Evolutionary conservation across 768 basidiomycete species (phyloP), one percentile per base, ranked within the genome.

Genomic region (Tremella yokohamensis): DNA sequence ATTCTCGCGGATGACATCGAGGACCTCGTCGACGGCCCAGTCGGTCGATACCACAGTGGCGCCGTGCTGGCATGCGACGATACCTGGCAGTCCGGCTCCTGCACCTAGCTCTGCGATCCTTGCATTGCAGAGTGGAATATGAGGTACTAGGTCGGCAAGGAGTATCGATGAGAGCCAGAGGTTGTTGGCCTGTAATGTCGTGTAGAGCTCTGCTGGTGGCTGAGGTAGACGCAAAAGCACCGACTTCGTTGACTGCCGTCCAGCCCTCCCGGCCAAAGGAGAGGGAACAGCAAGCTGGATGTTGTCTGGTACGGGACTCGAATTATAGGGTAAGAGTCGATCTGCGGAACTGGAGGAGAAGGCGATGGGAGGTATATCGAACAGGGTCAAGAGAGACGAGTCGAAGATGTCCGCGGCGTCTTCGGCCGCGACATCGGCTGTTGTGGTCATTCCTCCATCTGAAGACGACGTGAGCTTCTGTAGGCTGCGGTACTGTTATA

Each of bases 71-170:
- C 26, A 52, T 6, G 68, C 65, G 0, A 65, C 61, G 12, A 74
- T 61, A 13, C 69, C 66, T 7, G 73, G 69, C 40, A 76, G 56
- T 2, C 75, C 75, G 2, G 70, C 71, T 24, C 67, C 73, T 6
- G 75, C 73, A 15, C 75, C 75, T 19, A 76, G 60, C 50, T 76
- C 75, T 18, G 65, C 64, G 3, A 72, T 58, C 18, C 66, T 37
- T 8, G 42, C n/a, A 45, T n/a, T 18, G 22, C 15, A 16, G 4
- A 45, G 6, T 15, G 42, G 42, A 8, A 24, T 18, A 16, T 6
- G 42, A 25, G 15, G 15, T 40, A 76, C 60, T 8, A 66, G 57
- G 29, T 76, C 75, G 12, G 75, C 62, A 18, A 73, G 63, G 60
- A 63, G 72, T 34, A 76, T 58, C 1, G 64, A 54, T 0, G 71